These are phyloP conservation scores for Alternaria hordeiaustralica DNA, from an alignment of 2,329 filamentous ascomycete genomes.

Conservation along the genomic window DNA sequence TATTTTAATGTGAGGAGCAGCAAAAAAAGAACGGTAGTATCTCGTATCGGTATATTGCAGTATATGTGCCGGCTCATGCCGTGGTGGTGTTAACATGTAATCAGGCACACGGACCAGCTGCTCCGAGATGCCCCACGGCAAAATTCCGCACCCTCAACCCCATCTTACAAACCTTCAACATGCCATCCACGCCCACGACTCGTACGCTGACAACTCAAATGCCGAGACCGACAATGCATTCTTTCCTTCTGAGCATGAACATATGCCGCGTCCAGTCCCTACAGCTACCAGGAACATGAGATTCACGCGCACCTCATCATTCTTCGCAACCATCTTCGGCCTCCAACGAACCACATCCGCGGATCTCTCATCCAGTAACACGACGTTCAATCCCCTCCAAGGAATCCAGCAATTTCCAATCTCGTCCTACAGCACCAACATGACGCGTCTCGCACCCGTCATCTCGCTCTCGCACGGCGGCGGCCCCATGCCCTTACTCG, in stretches of 20 bases:
- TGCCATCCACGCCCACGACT: not conserved
- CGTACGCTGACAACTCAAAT: not conserved
- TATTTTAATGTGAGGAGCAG: too few relatives aligned
- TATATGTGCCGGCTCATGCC: too few relatives aligned
- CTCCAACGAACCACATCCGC: conserved; percentile 13
- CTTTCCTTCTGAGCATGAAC: not conserved
- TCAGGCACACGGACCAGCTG: not conserved
- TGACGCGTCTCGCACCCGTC: conserved; percentile 48
- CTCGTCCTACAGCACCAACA: conserved; percentile 30
- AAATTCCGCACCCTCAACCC: conserved; percentile 28
- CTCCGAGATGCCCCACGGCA: conserved; percentile 8
- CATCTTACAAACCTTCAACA: conserved; percentile 22
- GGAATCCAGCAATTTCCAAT: conserved; percentile 36
- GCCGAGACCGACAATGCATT: conserved; percentile 15
- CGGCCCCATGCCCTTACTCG: conserved; percentile 64
- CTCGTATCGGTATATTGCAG: too few relatives aligned
- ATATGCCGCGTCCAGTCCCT: not conserved
- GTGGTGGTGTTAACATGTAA: not conserved
- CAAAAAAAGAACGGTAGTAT: not conserved
- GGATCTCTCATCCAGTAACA: conserved; percentile 18
- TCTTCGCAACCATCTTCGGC: conserved; percentile 18
- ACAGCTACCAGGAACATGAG: conserved; percentile 21
- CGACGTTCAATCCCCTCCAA: conserved; percentile 32
- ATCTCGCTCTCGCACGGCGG: conserved; percentile 51
- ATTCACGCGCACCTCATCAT: conserved; percentile 16